Evolutionary conservation across 805 yeast species (phyloP).

Genomic region (Candida cerambycidarum): DNA sequence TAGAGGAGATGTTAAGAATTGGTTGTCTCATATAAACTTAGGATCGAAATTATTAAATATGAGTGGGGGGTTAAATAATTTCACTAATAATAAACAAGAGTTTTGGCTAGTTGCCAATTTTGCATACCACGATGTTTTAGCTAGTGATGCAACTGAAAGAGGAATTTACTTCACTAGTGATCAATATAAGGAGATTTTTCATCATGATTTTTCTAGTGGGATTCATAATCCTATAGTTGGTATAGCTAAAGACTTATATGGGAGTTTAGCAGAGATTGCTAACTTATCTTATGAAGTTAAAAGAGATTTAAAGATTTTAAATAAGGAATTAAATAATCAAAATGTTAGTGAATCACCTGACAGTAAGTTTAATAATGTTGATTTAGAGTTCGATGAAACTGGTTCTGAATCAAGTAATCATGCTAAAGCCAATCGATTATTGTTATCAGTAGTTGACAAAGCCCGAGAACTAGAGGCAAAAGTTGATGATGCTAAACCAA

Average conservation of each 20-base stretch:
- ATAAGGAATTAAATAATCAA: slow-evolving; percentile 11
- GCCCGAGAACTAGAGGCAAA: slow-evolving; percentile 45
- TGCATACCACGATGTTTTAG: slow-evolving; percentile 76
- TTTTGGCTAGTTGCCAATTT: slow-evolving; percentile 76
- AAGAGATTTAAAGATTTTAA: slow-evolving; percentile 17
- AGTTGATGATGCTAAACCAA: slow-evolving; percentile 54
- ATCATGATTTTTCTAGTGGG: slow-evolving; percentile 33
- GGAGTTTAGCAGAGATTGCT: slow-evolving; percentile 66
- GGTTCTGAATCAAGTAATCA: slow-evolving; percentile 23
- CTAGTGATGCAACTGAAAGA: slow-evolving; percentile 58
- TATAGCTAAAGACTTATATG: slow-evolving; percentile 65
- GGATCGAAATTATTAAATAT: slow-evolving; percentile 62
- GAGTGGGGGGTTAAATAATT: slow-evolving; percentile 62
- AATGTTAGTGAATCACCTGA: slow-evolving; percentile 17
- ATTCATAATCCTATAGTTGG: slow-evolving; percentile 72
- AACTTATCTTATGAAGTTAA: slow-evolving; percentile 56
- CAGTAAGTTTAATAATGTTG: slow-evolving; percentile 4
- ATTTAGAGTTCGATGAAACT: slow-evolving; percentile 2
- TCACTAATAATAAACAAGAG: slow-evolving; percentile 54
- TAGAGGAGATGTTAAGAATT: slow-evolving; percentile 74
- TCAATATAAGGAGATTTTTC: slow-evolving; percentile 57
- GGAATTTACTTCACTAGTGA: slow-evolving; percentile 64
- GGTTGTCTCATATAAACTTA: slow-evolving; percentile 66
- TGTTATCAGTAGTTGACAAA: slow-evolving; percentile 29
- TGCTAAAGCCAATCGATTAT: slow-evolving; percentile 19